Conservation (phyloP, 2,329 filamentous ascomycete species). For the Colletotrichum musicola region DNA sequence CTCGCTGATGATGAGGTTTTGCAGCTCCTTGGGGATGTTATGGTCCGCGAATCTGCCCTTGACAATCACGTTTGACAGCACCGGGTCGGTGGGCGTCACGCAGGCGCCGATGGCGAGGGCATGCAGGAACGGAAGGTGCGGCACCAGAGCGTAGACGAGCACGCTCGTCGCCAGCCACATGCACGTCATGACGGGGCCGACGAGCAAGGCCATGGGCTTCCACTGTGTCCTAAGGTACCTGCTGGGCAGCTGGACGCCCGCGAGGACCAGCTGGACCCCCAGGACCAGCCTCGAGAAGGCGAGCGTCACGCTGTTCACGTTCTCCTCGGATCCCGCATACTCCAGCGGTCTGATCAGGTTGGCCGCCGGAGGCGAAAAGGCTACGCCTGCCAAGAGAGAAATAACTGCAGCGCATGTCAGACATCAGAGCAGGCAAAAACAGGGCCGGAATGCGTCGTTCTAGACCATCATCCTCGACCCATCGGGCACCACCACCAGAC, state of each 20-base stretch:
- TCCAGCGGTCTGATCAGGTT: slow-evolving; percentile 82
- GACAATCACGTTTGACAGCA: slow-evolving; percentile 89
- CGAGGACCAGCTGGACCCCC: slow-evolving; percentile 89
- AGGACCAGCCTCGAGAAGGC: slow-evolving; percentile 90
- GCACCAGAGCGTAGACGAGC: slow-evolving; percentile 81
- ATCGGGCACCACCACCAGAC: not conserved
- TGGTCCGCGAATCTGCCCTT: slow-evolving; percentile 95
- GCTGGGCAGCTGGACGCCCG: slow-evolving; percentile 87
- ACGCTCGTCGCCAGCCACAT: slow-evolving; percentile 92
- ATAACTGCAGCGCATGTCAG: slow-evolving; percentile 71
- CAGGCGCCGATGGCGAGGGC: slow-evolving; percentile 86
- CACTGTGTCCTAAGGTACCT: slow-evolving; percentile 85
- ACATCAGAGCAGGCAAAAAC: slow-evolving; percentile 15
- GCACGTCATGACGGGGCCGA: slow-evolving; percentile 85
- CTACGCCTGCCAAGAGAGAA: slow-evolving; percentile 81
- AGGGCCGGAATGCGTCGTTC: slow-evolving; percentile 6
- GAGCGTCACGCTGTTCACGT: slow-evolving; percentile 79
- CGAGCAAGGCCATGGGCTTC: slow-evolving; percentile 78
- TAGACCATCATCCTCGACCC: not conserved
- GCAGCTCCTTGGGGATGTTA: slow-evolving; percentile 84
- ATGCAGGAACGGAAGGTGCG: slow-evolving; percentile 78
- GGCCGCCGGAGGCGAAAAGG: slow-evolving; percentile 82
- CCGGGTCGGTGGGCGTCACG: slow-evolving; percentile 92
- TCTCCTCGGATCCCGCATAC: slow-evolving; percentile 72
- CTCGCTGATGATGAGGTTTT: slow-evolving; percentile 85